Percentiles rank a stretch among this genome's conserved stretches.
These are phyloP conservation scores for Ustilago hordei DNA, from an alignment of 1,284 basidiomycete genomes.

Conservation along the genomic window DNA sequence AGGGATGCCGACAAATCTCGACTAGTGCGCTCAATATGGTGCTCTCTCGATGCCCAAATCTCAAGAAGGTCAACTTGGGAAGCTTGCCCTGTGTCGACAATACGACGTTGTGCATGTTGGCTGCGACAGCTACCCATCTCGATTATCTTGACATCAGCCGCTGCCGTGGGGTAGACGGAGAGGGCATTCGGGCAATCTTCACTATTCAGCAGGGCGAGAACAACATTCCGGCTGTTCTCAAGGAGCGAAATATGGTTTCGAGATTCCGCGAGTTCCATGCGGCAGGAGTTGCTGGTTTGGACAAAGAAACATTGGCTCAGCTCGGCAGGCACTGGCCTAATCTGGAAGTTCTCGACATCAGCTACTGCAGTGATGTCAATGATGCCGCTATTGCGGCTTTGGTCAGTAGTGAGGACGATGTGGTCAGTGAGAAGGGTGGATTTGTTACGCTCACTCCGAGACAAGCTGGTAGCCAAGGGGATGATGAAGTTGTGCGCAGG, in stretches of 20 bases:
- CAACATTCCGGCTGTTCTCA: slow-evolving; percentile 15
- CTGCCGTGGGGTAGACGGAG: slow-evolving; percentile 78
- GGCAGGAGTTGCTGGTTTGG: slow-evolving; percentile 76
- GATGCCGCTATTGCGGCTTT: slow-evolving; percentile 82
- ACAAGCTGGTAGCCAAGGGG: slow-evolving; percentile 43
- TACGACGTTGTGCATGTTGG: slow-evolving; percentile 78
- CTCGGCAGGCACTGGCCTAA: slow-evolving; percentile 71
- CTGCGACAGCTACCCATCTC: slow-evolving; percentile 74
- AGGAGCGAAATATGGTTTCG: slow-evolving; percentile 36
- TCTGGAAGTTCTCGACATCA: slow-evolving; percentile 85
- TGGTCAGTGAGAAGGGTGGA: slow-evolving; percentile 16
- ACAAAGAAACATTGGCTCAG: slow-evolving; percentile 74
- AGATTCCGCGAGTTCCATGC: slow-evolving; percentile 72
- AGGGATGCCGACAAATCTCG: slow-evolving; percentile 79
- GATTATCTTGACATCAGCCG: slow-evolving; percentile 79
- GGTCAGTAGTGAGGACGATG: slow-evolving; percentile 69
- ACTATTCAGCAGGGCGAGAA: slow-evolving; percentile 28
- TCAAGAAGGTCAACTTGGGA: slow-evolving; percentile 77
- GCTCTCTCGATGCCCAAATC: slow-evolving; percentile 76
- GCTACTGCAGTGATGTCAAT: slow-evolving; percentile 76
- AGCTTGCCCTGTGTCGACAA: slow-evolving; percentile 79
- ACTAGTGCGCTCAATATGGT: slow-evolving; percentile 78
- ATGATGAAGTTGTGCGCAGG: slow-evolving; percentile 40
- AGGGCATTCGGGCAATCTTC: slow-evolving; percentile 72
- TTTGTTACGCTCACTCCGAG: slow-evolving; percentile 43